Evolutionary conservation across 139 green algal genomes (phyloP).

Genomic region (Nannochloris sp.): DNA sequence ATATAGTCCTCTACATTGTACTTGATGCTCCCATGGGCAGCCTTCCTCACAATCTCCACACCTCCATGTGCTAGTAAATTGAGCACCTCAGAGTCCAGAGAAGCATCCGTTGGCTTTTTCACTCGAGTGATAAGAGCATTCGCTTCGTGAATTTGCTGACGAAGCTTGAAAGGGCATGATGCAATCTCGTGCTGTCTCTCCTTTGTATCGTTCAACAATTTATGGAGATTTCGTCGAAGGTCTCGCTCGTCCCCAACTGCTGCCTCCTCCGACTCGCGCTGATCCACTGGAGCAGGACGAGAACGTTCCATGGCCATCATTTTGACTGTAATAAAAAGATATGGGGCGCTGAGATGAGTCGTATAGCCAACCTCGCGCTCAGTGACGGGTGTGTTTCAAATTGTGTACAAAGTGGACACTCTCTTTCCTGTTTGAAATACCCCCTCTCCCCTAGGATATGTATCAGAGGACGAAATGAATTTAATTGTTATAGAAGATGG

Average conservation of each 20-base stretch:
- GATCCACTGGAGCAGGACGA: not conserved
- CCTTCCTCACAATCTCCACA: slow-evolving; percentile 24
- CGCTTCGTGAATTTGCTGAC: not conserved
- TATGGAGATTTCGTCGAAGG: not conserved
- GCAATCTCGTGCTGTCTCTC: slow-evolving; percentile 9
- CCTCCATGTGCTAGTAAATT: slow-evolving; percentile 25
- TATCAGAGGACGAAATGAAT: too few relatives aligned
- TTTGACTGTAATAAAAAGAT: too few relatives aligned
- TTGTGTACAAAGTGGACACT: too few relatives aligned
- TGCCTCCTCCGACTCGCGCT: not conserved
- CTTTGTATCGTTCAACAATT: slow-evolving; percentile 12
- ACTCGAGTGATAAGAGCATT: slow-evolving; percentile 6
- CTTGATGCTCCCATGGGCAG: slow-evolving; percentile 7
- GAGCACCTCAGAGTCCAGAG: slow-evolving; percentile 48
- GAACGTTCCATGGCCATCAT: not conserved
- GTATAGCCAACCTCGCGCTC: too few relatives aligned
- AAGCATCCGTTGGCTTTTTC: slow-evolving; percentile 43
- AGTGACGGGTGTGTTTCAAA: too few relatives aligned
- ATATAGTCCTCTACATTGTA: slow-evolving; percentile 22
- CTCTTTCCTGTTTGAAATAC: too few relatives aligned
- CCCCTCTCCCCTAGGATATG: too few relatives aligned
- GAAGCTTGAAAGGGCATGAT: not conserved
- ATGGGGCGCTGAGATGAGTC: too few relatives aligned
- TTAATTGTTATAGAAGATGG: too few relatives aligned
- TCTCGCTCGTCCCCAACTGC: not conserved